A percentile compares a stretch with the other conserved stretches of the same genome.
phyloP scores from a whole-genome alignment of 495 filamentous ascomycete genomes.

The Penicillium longicatenatum region DNA sequence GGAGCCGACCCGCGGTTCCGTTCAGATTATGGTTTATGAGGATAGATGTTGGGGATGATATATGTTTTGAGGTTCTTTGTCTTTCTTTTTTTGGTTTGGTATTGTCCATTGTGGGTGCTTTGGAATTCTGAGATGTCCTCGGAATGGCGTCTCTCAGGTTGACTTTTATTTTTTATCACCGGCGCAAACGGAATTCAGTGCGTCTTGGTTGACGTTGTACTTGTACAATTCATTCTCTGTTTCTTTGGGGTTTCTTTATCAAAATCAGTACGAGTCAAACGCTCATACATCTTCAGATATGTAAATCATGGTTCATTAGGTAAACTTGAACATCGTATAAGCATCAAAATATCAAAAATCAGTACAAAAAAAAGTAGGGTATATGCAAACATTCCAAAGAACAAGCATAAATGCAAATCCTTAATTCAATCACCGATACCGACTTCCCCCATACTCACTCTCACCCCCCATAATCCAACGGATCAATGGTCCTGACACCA shows the following conservation, averaged over 20 bases:
- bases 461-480: conserved; percentile 34
- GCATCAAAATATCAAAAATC: background rate
- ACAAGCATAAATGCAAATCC: background rate
- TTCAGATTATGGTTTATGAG: background rate
- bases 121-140: background rate
- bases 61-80: background rate
- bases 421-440: background rate
- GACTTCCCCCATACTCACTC: conserved; percentile 12
- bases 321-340: background rate
- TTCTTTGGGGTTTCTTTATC: background rate
- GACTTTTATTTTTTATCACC: conserved; percentile 10
- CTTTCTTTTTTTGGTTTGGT: background rate
- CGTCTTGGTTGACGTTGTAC: background rate
- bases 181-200: conserved; percentile 22
- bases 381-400: too few species aligned
- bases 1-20: background rate
- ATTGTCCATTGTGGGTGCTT: background rate
- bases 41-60: background rate
- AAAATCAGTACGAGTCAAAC: background rate
- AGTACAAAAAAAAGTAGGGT: background rate
- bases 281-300: background rate
- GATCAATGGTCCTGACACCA: conserved; percentile 28
- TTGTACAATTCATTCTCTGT: conserved; percentile 10
- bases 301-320: background rate
- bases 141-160: conserved; percentile 13